Conservation (phyloP, 352 stramenopile genomes). For the Phytophthora macrochlamydospora region DNA sequence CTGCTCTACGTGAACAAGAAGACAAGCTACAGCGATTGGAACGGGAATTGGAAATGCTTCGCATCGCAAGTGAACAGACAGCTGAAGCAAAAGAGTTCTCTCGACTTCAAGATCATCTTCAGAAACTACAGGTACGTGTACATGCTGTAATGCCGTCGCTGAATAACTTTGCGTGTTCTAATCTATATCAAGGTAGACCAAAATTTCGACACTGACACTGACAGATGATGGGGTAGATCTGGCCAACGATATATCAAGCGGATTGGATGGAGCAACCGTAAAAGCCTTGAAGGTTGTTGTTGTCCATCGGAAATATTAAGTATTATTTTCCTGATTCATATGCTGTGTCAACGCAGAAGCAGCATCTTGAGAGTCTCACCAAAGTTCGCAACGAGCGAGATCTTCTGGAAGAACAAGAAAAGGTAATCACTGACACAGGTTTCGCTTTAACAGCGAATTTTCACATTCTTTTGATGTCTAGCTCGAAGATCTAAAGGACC, state of each 20-base stretch:
- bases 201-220: conserved; percentile 26
- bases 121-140: conserved; percentile 31
- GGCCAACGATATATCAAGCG: background rate
- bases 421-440: conserved; percentile 29
- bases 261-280: conserved; percentile 18
- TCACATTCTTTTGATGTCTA: conserved; percentile 12
- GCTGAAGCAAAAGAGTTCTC: conserved; percentile 30
- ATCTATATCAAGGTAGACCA: conserved; percentile 37
- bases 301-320: background rate
- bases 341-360: conserved; percentile 19
- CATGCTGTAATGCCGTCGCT: background rate
- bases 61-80: conserved; percentile 19
- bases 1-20: conserved; percentile 25
- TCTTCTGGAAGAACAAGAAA: conserved; percentile 66
- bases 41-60: conserved; percentile 26
- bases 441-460: background rate
- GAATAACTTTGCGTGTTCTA: conserved; percentile 12
- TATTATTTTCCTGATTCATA: background rate
- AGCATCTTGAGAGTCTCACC: conserved; percentile 47
- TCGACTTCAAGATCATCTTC: conserved; percentile 25
- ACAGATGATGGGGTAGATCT: conserved; percentile 7
- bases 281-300: conserved; percentile 42
- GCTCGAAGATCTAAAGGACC: conserved; percentile 58
- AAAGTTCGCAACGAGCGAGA: conserved; percentile 61
- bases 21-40: conserved; percentile 33